phyloP scores from a whole-genome alignment of 1,284 basidiomycete genomes.

The Gomphus bonarii region DNA sequence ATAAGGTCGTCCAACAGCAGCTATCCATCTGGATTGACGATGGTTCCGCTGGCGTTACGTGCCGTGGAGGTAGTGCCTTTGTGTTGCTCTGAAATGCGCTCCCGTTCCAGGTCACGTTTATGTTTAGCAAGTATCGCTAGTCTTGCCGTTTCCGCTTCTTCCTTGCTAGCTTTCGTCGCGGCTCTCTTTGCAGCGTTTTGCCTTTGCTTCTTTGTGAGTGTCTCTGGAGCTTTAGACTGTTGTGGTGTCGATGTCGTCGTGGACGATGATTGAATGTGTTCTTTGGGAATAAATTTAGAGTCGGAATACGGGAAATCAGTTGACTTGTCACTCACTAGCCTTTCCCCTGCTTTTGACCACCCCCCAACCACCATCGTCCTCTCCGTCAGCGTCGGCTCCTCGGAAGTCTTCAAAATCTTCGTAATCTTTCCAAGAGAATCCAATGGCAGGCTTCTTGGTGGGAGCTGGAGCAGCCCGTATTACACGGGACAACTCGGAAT shows the following conservation, averaged over 20 bases:
- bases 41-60: constrained; percentile 35
- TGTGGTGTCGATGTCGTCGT: constrained; percentile 13
- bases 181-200: constrained; percentile 56
- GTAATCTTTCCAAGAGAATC: constrained; percentile 67
- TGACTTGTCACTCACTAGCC: constrained; percentile 28
- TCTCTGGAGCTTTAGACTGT: constrained; percentile 27
- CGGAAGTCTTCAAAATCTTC: constrained; percentile 40
- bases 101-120: constrained; percentile 46
- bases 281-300: constrained; percentile 5
- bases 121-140: constrained; percentile 44
- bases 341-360: constrained; percentile 50
- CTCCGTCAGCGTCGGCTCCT: constrained; percentile 39
- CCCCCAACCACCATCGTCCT: constrained; percentile 56
- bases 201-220: constrained; percentile 53
- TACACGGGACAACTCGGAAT: constrained; percentile 45
- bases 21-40: constrained; percentile 38
- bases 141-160: constrained; percentile 42
- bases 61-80: constrained; percentile 14
- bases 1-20: constrained; percentile 38
- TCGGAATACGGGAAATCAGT: background rate
- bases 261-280: constrained; percentile 9
- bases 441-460: constrained; percentile 46
- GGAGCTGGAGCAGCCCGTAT: constrained; percentile 48
- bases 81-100: constrained; percentile 38
- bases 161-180: constrained; percentile 44